Evolutionary conservation across 805 yeast species (phyloP).

Genomic region (Metschnikowia hibisci): DNA sequence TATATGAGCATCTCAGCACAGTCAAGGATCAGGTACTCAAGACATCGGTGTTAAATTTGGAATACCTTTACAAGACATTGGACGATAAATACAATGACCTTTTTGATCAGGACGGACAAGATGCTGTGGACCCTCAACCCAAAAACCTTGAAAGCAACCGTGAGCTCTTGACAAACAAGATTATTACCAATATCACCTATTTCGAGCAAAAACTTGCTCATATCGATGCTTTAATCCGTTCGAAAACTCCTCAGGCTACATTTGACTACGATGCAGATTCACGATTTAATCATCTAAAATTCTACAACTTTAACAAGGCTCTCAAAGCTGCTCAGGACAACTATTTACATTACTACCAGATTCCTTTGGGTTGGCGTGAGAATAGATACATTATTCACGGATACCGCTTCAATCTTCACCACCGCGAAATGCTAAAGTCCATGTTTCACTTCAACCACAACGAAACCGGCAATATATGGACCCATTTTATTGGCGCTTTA

Average conservation of each 20-base stretch:
- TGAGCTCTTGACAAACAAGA: constrained; percentile 33
- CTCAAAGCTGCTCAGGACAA: constrained; percentile 24
- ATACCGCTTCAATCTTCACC: constrained; percentile 73
- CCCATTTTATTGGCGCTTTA: constrained; percentile 72
- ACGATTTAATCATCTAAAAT: constrained; percentile 32
- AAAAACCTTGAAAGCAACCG: constrained; percentile 11
- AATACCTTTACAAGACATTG: constrained; percentile 34
- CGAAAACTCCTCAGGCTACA: constrained; percentile 28
- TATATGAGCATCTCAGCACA: constrained; percentile 33
- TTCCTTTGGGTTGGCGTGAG: constrained; percentile 92
- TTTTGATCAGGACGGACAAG: constrained; percentile 22
- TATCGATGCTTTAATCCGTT: constrained; percentile 36
- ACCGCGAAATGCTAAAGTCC: constrained; percentile 54
- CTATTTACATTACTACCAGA: constrained; percentile 69
- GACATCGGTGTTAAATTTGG: constrained; percentile 37
- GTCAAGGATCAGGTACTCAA: constrained; percentile 36
- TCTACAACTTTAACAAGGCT: constrained; percentile 38
- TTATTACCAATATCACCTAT: constrained; percentile 39
- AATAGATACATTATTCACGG: constrained; percentile 82
- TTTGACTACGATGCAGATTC: constrained; percentile 27
- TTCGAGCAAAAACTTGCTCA: constrained; percentile 39
- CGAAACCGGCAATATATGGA: constrained; percentile 91
- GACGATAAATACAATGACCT: constrained; percentile 41
- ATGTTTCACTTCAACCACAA: constrained; percentile 65
- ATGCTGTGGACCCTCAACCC: neutral